Conservation (phyloP, 345 rosid species). For the Eucalyptus regnans region DNA sequence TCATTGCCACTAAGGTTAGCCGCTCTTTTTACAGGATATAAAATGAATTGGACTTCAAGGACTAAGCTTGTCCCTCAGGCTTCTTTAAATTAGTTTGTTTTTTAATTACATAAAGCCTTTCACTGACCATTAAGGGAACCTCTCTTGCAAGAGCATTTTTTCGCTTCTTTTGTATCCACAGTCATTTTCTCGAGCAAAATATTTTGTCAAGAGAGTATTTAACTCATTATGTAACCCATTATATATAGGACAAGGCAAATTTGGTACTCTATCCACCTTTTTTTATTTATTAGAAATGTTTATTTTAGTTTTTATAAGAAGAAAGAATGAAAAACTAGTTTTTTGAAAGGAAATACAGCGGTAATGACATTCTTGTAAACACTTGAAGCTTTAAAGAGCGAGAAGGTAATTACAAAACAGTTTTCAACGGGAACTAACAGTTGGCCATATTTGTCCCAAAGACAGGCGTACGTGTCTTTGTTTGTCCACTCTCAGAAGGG, state of each 20-base stretch:
- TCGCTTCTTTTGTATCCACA: neutral
- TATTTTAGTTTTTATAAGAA: neutral
- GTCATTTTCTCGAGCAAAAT: neutral
- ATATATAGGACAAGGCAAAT: neutral
- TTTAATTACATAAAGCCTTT: neutral
- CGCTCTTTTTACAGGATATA: neutral
- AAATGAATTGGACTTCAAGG: neutral
- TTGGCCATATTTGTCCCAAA: neutral
- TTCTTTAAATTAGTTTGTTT: neutral
- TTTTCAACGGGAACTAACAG: neutral
- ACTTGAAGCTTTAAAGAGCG: neutral
- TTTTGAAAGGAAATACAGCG: neutral
- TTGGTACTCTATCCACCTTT: neutral
- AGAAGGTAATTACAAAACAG: neutral
- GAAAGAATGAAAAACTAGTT: neutral
- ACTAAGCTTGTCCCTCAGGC: neutral
- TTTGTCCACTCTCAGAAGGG: neutral
- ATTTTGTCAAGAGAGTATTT: neutral
- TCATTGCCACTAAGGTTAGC: neutral
- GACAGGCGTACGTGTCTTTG: neutral
- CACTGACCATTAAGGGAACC: neutral
- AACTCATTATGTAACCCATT: neutral
- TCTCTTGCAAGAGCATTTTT: neutral
- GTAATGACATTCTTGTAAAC: neutral
- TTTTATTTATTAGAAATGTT: neutral